These are phyloP conservation scores for Globisporangium solare DNA, from an alignment of 352 stramenopile species.

Conservation along the genomic window DNA sequence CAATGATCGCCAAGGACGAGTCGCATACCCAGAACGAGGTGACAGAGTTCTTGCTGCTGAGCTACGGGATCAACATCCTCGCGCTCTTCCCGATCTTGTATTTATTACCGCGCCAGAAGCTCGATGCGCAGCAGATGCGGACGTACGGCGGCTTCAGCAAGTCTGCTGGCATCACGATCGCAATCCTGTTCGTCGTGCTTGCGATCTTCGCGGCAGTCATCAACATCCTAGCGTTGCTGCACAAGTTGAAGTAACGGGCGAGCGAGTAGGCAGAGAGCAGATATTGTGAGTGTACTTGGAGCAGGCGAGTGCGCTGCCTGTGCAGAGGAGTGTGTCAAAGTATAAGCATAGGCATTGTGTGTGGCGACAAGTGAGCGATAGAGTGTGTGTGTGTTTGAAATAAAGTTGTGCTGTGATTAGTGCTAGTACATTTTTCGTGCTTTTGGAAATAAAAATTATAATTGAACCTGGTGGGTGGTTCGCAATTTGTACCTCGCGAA, in stretches of 20 bases:
- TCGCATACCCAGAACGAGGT: constrained; percentile 28
- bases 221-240: constrained; percentile 30
- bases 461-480: too few relatives aligned
- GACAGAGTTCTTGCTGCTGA: constrained; percentile 38
- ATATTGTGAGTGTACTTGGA: constrained; percentile 4
- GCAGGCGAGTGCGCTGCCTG: background rate
- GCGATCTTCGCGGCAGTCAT: constrained; percentile 35
- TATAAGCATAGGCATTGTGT: too few relatives aligned
- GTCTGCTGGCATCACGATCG: constrained; percentile 30
- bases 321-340: background rate
- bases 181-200: constrained; percentile 36
- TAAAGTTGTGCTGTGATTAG: too few relatives aligned
- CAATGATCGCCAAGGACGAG: constrained; percentile 26
- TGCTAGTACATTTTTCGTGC: too few relatives aligned
- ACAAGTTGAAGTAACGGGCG: constrained; percentile 7
- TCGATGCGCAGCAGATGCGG: constrained; percentile 58
- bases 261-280: background rate
- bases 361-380: background rate
- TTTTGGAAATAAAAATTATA: too few relatives aligned
- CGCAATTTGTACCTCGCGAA: too few relatives aligned
- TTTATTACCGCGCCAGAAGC: constrained; percentile 64
- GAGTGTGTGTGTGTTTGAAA: too few relatives aligned
- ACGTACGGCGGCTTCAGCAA: constrained; percentile 47
- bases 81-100: constrained; percentile 51
- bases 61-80: constrained; percentile 46